Evolutionary conservation across 78 protist genomes (phyloP), one percentile per base, ranked within the genome.

Genomic region (Dictyostelium capitatum): DNA sequence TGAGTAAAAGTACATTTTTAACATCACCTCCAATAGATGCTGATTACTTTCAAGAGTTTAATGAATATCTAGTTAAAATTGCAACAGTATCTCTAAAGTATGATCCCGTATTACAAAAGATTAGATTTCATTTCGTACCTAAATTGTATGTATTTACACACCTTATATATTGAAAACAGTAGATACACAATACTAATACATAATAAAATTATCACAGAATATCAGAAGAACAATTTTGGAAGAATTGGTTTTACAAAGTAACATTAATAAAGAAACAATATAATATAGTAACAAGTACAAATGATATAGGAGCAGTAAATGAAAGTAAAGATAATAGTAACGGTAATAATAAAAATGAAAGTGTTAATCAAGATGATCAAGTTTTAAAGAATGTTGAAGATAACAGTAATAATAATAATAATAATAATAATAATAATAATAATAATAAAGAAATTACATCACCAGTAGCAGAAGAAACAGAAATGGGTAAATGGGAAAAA

Each of bases 221-320:
- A 25, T 75, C 62, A 75, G 62, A 75, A 47, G 92, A 87, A 62
- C 92, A 87, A 32, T 87, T 87, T 53, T 87, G 92, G 92, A 87
- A 87, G 67, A 74, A 87, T 87, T 87, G 92, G 92, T 87, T 77
- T 87, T 87, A 87, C 65, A 87, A 83, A 65, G 70, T 87, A 4
- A 57, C 79, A 15, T 43, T 77, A 32, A 30, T 87, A 23, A 87
- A 80, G 50, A 74, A 64, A n/a, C 64, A 77, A 59, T 87, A 59
- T 77, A 74, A 19, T 28, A 50, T 51, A 75, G 11, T 15, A 14
- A 30, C 30, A 67, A 72, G 25, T 73, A 50, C 20, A 70, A 70
- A 23, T 19, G 15, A 15, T 23, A 70, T 53, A 54, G 19, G 15
- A 11, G 2, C 56, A 83, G 28, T 17, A 28, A 53, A 78, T 70